These are phyloP conservation scores for Cordyceps cateniannulata DNA, from an alignment of 2,329 filamentous ascomycete genomes.

Conservation along the genomic window DNA sequence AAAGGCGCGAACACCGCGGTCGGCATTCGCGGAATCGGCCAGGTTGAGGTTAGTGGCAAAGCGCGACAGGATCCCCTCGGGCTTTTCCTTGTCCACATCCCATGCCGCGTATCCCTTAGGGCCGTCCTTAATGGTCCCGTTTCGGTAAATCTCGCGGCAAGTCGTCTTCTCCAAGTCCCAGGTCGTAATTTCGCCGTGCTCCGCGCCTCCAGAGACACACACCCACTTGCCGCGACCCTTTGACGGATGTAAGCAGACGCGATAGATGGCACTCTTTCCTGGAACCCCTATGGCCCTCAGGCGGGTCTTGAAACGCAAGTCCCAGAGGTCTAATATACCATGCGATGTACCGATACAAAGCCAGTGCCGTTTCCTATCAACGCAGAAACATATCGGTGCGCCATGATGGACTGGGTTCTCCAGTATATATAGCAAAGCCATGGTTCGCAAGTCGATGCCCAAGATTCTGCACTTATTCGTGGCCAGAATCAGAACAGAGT, in stretches of 20 bases:
- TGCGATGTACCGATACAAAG: slow-evolving; percentile 86
- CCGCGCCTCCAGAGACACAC: slow-evolving; percentile 82
- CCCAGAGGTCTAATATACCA: slow-evolving; percentile 90
- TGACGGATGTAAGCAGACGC: slow-evolving; percentile 70
- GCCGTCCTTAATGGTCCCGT: slow-evolving; percentile 51
- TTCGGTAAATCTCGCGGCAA: slow-evolving; percentile 85
- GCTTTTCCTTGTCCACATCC: slow-evolving; percentile 83
- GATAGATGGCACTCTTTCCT: slow-evolving; percentile 71
- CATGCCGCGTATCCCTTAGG: slow-evolving; percentile 71
- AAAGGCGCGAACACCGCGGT: slow-evolving; percentile 69
- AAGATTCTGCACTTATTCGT: slow-evolving; percentile 81
- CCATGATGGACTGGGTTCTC: slow-evolving; percentile 89
- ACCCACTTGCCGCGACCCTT: slow-evolving; percentile 78
- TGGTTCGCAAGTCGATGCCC: slow-evolving; percentile 79
- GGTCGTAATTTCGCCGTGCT: slow-evolving; percentile 81
- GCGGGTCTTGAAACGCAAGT: slow-evolving; percentile 86
- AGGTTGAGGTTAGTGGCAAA: slow-evolving; percentile 72
- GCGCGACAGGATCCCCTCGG: slow-evolving; percentile 78
- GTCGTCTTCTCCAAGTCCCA: slow-evolving; percentile 91
- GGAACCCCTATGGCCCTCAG: slow-evolving; percentile 84
- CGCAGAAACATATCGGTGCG: slow-evolving; percentile 82
- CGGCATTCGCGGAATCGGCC: slow-evolving; percentile 45
- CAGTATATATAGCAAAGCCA: slow-evolving; percentile 73
- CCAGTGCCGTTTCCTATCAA: slow-evolving; percentile 85
- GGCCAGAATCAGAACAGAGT: slow-evolving; percentile 76